Conservation (phyloP, 306 rosid genomes). For the Trifolium subterraneum region DNA sequence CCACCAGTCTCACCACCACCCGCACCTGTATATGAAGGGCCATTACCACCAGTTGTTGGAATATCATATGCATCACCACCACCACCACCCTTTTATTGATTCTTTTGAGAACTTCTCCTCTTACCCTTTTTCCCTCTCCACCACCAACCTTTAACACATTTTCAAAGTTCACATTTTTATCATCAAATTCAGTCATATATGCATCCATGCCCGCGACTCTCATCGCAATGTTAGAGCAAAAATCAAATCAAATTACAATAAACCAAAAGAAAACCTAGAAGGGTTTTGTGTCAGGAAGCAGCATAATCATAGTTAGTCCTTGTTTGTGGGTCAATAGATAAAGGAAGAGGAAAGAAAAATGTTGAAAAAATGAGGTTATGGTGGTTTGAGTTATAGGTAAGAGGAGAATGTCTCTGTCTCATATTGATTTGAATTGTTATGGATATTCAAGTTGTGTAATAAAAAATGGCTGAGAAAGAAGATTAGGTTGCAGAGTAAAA, state of each 20-base stretch:
- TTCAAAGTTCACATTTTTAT: slow-evolving; percentile 39
- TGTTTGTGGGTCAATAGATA: slow-evolving; percentile 18
- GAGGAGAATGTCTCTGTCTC: slow-evolving; percentile 69
- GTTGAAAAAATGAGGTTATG: slow-evolving; percentile 44
- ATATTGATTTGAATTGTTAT: slow-evolving; percentile 88
- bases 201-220: slow-evolving; percentile 61
- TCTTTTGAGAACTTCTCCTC: slow-evolving; percentile 89
- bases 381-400: slow-evolving; percentile 56
- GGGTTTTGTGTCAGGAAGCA: slow-evolving; percentile 39
- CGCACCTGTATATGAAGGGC: slow-evolving; percentile 92
- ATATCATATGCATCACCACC: slow-evolving; percentile 93
- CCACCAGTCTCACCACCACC: slow-evolving; percentile 71
- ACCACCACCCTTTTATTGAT: slow-evolving; percentile 95
- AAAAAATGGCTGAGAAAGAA: slow-evolving; percentile 85
- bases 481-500: slow-evolving; percentile 76
- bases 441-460: slow-evolving; percentile 83
- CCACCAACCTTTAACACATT: slow-evolving; percentile 31
- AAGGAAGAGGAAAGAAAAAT: slow-evolving; percentile 1
- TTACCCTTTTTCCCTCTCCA: slow-evolving; percentile 55
- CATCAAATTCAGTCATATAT: slow-evolving; percentile 33
- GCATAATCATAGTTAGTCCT: slow-evolving; percentile 24
- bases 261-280: slow-evolving; percentile 33
- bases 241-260: slow-evolving; percentile 32
- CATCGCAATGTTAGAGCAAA: slow-evolving; percentile 60
- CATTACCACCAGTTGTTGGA: slow-evolving; percentile 85